Conservation (phyloP, 1,284 basidiomycete genomes). For the Gymnopus androsaceus region DNA sequence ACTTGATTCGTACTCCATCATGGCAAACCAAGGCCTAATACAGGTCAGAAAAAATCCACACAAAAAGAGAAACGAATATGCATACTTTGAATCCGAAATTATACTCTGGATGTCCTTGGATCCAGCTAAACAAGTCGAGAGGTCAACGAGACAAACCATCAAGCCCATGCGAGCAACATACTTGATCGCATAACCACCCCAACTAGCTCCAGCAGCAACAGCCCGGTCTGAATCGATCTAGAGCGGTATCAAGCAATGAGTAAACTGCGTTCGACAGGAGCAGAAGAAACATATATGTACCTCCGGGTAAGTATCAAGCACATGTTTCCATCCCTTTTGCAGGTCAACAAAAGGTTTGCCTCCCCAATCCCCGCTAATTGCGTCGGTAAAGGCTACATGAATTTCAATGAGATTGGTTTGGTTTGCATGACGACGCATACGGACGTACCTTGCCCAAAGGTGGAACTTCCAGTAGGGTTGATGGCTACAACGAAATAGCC, state of each 20-base stretch:
- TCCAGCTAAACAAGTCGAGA: conserved; percentile 65
- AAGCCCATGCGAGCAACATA: conserved; percentile 33
- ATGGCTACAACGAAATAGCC: conserved; percentile 85
- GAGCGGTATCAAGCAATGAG: not conserved
- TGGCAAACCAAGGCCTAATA: conserved; percentile 76
- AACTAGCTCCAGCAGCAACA: conserved; percentile 80
- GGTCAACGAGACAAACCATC: conserved; percentile 10
- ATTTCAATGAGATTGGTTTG: not conserved
- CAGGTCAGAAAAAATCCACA: not conserved
- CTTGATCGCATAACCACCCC: conserved; percentile 86
- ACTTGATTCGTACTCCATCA: conserved; percentile 65
- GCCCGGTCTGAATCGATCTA: conserved; percentile 82
- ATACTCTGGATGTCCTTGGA: conserved; percentile 88
- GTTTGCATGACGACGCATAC: not conserved
- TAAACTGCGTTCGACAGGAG: not conserved
- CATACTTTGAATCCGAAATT: conserved; percentile 77
- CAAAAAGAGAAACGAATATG: not conserved
- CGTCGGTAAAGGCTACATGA: conserved; percentile 73
- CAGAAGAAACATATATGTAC: conserved; percentile 34
- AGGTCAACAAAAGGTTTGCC: conserved; percentile 86
- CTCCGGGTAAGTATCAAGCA: conserved; percentile 72
- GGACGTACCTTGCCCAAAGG: conserved; percentile 76
- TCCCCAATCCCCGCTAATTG: conserved; percentile 80
- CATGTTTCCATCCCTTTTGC: conserved; percentile 73
- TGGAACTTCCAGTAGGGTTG: conserved; percentile 88